Evolutionary conservation across 495 filamentous ascomycete genomes (phyloP), one percentile per base, ranked within the genome.

Genomic region (Neurospora intermedia): DNA sequence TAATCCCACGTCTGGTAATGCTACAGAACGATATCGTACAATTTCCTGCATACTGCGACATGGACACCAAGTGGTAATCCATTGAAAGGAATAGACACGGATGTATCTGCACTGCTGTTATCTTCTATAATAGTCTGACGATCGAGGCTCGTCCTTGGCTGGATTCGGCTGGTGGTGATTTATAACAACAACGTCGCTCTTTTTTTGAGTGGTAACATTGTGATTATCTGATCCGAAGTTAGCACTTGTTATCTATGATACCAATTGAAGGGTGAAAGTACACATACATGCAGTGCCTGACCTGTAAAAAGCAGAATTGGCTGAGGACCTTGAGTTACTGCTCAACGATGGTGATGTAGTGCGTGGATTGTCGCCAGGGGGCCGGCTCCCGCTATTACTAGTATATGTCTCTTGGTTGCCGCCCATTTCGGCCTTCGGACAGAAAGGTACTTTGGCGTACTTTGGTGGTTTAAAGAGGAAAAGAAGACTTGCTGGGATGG

Each of bases 111-210:
- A 31, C 23, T 15, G 31, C 7, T 9, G 15, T 66, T 18, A 66
- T 38, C 54, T 66, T 6, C 27, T 62, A 31, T 62, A n/a, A 40
- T 43, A 45, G 20, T 77, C 73, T 4, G 71, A 77, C 3, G 77
- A 69, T 35, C 69, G 73, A 3, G 77, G 76, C 69, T 77, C 76
- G n/a, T 76, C 71, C 9, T 45, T 62, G 66, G 69, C 66, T 0
- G 74, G 43, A 62, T 74, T 77, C 27, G 73, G 18, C 11, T 70
- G 72, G 69, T 75, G 27, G 35, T 79, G 76, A 10, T 77, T 45
- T 43, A 79, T 70, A 18, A 79, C 39, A 20, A 75, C 69, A 35
- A 59, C n/a, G n/a, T 13, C 31, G 11, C 41, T 3, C 10, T 66
- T 66, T 27, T 27, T 7, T 35, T 16, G 23, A 27, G 54, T 15